A percentile compares a stretch with the other conserved stretches of the same genome.
Evolutionary conservation across 2,329 filamentous ascomycete species (phyloP).

Genomic region (Colletotrichum kahawae): DNA sequence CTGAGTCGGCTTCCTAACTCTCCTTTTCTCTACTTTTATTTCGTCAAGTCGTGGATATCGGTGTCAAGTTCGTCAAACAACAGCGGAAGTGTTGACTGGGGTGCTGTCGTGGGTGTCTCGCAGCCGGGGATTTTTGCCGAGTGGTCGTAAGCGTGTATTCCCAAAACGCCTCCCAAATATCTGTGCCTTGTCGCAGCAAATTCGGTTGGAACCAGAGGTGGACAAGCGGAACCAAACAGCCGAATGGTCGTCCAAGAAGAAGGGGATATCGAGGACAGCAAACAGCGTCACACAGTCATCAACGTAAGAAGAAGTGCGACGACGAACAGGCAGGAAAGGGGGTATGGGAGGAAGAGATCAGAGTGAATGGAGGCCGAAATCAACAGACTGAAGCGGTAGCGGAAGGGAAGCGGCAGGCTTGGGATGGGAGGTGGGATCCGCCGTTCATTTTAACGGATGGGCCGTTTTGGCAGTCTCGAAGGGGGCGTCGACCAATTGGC

Average conservation of each 20-base stretch:
- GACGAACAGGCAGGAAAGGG: neutral
- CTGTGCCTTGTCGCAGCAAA: neutral
- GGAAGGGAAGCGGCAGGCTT: neutral
- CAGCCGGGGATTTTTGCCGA: neutral
- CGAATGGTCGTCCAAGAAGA: neutral
- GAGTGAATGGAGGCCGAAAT: neutral
- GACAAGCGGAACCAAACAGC: neutral
- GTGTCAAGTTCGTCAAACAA: neutral
- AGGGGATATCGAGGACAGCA: neutral
- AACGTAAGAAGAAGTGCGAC: neutral
- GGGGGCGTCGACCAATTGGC: neutral
- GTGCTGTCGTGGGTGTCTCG: neutral
- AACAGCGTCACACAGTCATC: neutral
- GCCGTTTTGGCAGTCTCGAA: neutral
- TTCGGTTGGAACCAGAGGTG: neutral
- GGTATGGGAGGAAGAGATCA: neutral
- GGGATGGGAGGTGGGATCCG: neutral
- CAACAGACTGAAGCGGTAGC: neutral
- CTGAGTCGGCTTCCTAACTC: neutral
- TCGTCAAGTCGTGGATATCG: neutral
- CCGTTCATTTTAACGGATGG: constrained; percentile 20
- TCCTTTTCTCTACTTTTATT: neutral
- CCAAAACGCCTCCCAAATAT: neutral
- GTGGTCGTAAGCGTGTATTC: neutral
- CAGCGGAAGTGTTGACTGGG: neutral